Evolutionary conservation across 2,329 filamentous ascomycete species (phyloP).

Genomic region (Scopulariopsis brevicaulis): DNA sequence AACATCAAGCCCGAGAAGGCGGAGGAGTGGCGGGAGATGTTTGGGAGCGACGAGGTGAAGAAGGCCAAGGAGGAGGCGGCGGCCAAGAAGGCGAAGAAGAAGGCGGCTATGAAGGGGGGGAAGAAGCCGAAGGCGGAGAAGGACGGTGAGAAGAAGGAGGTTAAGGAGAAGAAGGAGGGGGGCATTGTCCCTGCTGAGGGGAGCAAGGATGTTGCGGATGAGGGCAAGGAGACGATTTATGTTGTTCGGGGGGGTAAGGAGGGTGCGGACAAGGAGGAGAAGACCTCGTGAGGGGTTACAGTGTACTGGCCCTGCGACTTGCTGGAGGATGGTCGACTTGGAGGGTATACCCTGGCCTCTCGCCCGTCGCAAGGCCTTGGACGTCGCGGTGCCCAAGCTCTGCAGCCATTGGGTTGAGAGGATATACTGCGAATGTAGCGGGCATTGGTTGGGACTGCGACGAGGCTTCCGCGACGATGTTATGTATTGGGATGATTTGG

Average conservation of each 20-base stretch:
- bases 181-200: background rate
- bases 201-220: background rate
- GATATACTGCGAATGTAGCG: too few species aligned
- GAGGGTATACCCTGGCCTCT: background rate
- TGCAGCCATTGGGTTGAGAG: too few species aligned
- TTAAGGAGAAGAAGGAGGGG: background rate
- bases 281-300: background rate
- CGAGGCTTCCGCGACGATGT: too few species aligned
- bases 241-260: background rate
- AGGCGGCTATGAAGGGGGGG: conserved; percentile 35
- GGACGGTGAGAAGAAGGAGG: background rate
- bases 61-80: conserved; percentile 54
- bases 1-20: conserved; percentile 73
- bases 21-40: conserved; percentile 71
- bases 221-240: background rate
- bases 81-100: conserved; percentile 37
- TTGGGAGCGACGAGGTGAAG: conserved; percentile 52
- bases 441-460: too few species aligned
- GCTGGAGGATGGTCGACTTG: background rate
- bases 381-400: too few species aligned
- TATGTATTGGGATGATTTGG: too few species aligned
- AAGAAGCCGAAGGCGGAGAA: conserved; percentile 33
- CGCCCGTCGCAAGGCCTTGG: background rate
- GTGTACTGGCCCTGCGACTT: background rate
- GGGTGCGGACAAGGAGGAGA: background rate